These are phyloP conservation scores for Vinca minor DNA, from an alignment of 257 asterid genomes.

Conservation along the genomic window DNA sequence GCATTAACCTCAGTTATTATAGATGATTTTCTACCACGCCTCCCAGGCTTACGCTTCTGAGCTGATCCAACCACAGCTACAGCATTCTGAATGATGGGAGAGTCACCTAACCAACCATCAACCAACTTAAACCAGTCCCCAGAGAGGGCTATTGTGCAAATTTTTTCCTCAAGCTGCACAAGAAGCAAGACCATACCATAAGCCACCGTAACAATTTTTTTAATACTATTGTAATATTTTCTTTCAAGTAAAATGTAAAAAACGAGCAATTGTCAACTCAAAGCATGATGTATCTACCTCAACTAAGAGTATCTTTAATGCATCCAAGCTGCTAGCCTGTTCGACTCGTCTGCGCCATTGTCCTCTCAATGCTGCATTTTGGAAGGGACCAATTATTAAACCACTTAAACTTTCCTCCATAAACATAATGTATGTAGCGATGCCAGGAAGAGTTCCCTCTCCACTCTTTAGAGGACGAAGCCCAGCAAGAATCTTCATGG, in stretches of 20 bases:
- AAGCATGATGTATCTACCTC: constrained; percentile 39
- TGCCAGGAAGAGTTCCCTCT: constrained; percentile 54
- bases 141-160: constrained; percentile 55
- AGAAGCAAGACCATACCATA: constrained; percentile 5
- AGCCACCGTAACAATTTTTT: neutral
- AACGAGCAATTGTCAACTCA: neutral
- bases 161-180: constrained; percentile 70
- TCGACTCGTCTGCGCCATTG: constrained; percentile 66
- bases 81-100: constrained; percentile 39
- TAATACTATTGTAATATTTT: neutral
- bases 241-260: neutral
- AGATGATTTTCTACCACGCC: constrained; percentile 60
- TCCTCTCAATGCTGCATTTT: constrained; percentile 41
- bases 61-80: constrained; percentile 45
- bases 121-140: constrained; percentile 68
- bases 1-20: constrained; percentile 30
- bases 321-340: constrained; percentile 42
- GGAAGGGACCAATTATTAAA: constrained; percentile 58
- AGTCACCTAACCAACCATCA: constrained; percentile 43
- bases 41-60: constrained; percentile 69
- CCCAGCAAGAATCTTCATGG: constrained; percentile 46
- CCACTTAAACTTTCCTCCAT: constrained; percentile 81
- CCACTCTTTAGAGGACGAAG: constrained; percentile 47
- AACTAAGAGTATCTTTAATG: constrained; percentile 54
- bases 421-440: constrained; percentile 48